Conservation (phyloP, 331 rosid genomes). For the Dryas integrifolia region DNA sequence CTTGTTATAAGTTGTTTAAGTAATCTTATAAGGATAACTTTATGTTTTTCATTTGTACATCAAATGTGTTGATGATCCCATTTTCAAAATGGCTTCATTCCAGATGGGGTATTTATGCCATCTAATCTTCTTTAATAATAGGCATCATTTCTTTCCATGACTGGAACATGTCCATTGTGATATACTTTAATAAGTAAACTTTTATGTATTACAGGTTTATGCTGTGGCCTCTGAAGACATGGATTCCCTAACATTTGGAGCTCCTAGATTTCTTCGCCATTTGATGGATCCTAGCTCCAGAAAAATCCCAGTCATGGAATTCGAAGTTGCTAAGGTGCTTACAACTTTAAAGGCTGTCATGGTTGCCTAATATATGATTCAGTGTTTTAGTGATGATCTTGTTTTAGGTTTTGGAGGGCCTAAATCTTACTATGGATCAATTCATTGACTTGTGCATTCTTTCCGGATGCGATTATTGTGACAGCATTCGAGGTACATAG, state of each 20-base stretch:
- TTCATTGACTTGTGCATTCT: conserved; percentile 96
- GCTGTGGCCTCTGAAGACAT: conserved; percentile 98
- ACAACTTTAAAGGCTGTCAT: conserved; percentile 11
- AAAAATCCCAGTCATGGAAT: conserved; percentile 96
- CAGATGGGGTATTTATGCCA: background rate
- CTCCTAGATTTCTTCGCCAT: conserved; percentile 91
- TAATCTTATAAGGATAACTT: background rate
- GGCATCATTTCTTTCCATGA: conserved; percentile 11
- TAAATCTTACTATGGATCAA: conserved; percentile 82
- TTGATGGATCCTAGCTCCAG: conserved; percentile 98
- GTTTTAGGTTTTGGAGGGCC: conserved; percentile 84
- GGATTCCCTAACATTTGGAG: conserved; percentile 96
- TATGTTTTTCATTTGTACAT: background rate
- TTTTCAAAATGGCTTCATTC: conserved; percentile 14
- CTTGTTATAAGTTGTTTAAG: conserved; percentile 4
- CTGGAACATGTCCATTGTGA: conserved; percentile 2
- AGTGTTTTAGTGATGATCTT: conserved; percentile 24
- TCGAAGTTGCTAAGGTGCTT: conserved; percentile 80
- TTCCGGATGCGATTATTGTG: conserved; percentile 93
- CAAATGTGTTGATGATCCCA: background rate
- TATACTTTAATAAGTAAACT: conserved; percentile 1
- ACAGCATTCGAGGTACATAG: conserved; percentile 76
- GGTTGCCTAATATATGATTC: conserved; percentile 19
- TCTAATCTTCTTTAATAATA: conserved; percentile 6
- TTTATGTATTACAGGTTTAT: conserved; percentile 57